Evolutionary conservation across 306 rosid genomes (phyloP), one percentile per base, ranked within the genome.

Genomic region (Potentilla sterilis): DNA sequence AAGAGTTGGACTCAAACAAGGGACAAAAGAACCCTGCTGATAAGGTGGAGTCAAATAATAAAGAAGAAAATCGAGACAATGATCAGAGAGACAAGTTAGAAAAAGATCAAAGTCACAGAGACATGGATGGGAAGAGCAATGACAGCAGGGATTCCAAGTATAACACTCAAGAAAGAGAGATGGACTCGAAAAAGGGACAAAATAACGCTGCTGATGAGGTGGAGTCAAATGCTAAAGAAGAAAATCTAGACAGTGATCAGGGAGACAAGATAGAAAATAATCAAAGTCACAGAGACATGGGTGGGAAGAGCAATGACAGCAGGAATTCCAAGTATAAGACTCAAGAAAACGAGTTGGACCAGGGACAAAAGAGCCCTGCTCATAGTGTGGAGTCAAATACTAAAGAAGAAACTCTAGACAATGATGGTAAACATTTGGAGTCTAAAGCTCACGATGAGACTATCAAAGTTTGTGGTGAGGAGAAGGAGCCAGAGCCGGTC

Each of bases 401-500:
- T 47, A 65, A 74, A 58, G 79, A 52, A 48, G 32, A 21, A 69
- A 70, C 51, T 22, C 19, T 63, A 63, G 79, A 72, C 77, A 52
- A 34, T 43, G 63, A 40, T 18, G 66, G 43, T 55, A 69, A 68
- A 54, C 81, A 55, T 63, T 70, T 51, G 22, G 87, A 80, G 58
- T 82, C 80, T 48, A 69, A 81, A 70, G 63, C 28, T 21, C 83
- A 66, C 65, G 24, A 41, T 34, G 70, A 67, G 21, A 41, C 32
- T 0, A 87, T 83, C 58, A 92, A 85, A 69, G 73, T 83, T 85
- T 82, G 85, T 61, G 79, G 40, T 4, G 86, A 88, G 89, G 93
- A 85, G 78, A 81, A 77, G 15, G 85, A 82, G 68, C 82, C 75
- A 77, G 97, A 95, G 77, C 96, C 93, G 16, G 92, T 90, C 42